phyloP scores from a whole-genome alignment of 1,284 basidiomycete species.

The Volvariella surrecta region DNA sequence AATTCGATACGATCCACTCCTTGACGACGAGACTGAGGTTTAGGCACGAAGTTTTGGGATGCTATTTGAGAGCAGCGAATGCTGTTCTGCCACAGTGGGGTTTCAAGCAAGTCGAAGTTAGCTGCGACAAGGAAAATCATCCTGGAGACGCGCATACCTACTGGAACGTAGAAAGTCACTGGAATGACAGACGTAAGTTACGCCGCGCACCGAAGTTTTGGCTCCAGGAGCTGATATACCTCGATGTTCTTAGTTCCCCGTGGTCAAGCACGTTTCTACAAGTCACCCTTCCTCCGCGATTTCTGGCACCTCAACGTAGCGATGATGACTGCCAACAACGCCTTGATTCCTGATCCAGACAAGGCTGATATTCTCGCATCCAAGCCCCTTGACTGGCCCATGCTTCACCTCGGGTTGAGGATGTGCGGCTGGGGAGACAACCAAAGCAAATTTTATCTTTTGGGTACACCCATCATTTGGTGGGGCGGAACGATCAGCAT shows the following conservation, averaged over 20 bases:
- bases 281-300: conserved; percentile 90
- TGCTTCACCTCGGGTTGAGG: conserved; percentile 78
- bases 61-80: conserved; percentile 89
- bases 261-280: conserved; percentile 79
- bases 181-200: conserved; percentile 82
- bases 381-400: conserved; percentile 90
- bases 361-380: conserved; percentile 97
- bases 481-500: conserved; percentile 77
- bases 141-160: conserved; percentile 82
- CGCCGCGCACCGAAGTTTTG: conserved; percentile 5
- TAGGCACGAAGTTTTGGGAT: conserved; percentile 70
- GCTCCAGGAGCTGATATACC: background rate
- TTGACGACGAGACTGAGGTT: conserved; percentile 88
- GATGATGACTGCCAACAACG: conserved; percentile 99
- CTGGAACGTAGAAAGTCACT: conserved; percentile 98
- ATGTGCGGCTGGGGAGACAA: conserved; percentile 97
- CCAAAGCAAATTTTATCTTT: conserved; percentile 88
- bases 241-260: conserved; percentile 54
- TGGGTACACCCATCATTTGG: conserved; percentile 92
- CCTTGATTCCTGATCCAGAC: conserved; percentile 93
- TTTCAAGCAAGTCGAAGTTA: conserved; percentile 98
- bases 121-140: conserved; percentile 86
- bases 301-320: conserved; percentile 99
- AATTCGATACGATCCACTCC: conserved; percentile 72
- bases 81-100: conserved; percentile 94